These are phyloP conservation scores for Xylaria telfairii DNA, from an alignment of 495 filamentous ascomycete species.

Conservation along the genomic window DNA sequence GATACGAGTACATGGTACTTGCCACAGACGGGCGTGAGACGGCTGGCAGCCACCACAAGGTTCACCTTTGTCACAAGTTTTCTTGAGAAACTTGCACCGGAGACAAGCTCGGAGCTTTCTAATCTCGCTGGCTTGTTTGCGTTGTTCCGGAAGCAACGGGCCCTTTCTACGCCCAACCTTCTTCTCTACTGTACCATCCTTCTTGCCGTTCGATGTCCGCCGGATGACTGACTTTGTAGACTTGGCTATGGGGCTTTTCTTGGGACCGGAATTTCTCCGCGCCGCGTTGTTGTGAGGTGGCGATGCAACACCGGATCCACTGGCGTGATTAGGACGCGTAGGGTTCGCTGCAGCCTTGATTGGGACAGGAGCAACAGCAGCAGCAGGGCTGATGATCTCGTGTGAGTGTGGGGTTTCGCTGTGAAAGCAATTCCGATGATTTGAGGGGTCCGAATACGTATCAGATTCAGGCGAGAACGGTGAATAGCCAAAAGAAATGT, in stretches of 20 bases:
- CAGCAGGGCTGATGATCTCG: slow-evolving; percentile 68
- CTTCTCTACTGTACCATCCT: slow-evolving; percentile 77
- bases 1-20: slow-evolving; percentile 93
- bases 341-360: slow-evolving; percentile 70
- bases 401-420: slow-evolving; percentile 53
- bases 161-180: slow-evolving; percentile 85
- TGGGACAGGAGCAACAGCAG: slow-evolving; percentile 70
- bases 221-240: slow-evolving; percentile 79
- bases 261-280: slow-evolving; percentile 66
- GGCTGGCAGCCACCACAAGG: slow-evolving; percentile 92
- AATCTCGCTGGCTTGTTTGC: slow-evolving; percentile 93
- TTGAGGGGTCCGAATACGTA: slow-evolving; percentile 56
- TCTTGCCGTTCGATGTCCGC: slow-evolving; percentile 77
- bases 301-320: slow-evolving; percentile 66
- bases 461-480: slow-evolving; percentile 71
- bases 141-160: slow-evolving; percentile 88
- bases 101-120: slow-evolving; percentile 89
- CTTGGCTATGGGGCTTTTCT: slow-evolving; percentile 82
- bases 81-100: slow-evolving; percentile 97
- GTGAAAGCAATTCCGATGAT: slow-evolving; percentile 59
- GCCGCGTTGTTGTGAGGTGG: slow-evolving; percentile 54
- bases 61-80: slow-evolving; percentile 95
- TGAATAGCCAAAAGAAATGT: slow-evolving; percentile 75
- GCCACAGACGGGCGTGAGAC: slow-evolving; percentile 90
- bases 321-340: slow-evolving; percentile 59